Conservation (phyloP, 2,329 filamentous ascomycete species). For the Claviceps maximensis region DNA sequence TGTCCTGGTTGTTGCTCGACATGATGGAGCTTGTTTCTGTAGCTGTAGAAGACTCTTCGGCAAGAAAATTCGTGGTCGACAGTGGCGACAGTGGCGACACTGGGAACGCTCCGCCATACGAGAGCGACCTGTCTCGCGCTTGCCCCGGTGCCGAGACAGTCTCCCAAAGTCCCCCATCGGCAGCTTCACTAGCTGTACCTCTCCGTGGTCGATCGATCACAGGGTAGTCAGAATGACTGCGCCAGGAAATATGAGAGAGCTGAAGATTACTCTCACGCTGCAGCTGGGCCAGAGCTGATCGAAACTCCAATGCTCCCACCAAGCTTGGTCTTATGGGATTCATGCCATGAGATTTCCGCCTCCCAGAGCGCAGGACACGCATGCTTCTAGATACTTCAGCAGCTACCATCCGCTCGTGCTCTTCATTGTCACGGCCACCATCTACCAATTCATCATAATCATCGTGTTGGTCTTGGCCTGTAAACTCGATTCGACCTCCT, state of each 20-base stretch:
- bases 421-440: constrained; percentile 29
- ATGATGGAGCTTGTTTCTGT: not conserved
- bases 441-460: constrained; percentile 30
- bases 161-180: constrained; percentile 9
- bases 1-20: not conserved
- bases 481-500: constrained; percentile 34
- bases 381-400: constrained; percentile 88
- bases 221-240: constrained; percentile 34
- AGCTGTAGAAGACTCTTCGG: not conserved
- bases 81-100: not conserved
- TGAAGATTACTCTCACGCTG: constrained; percentile 69
- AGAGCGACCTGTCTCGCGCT: constrained; percentile 10
- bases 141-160: constrained; percentile 2
- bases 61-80: not conserved
- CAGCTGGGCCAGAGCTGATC: constrained; percentile 77
- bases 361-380: constrained; percentile 58
- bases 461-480: constrained; percentile 18
- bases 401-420: constrained; percentile 50
- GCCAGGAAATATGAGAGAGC: constrained; percentile 52
- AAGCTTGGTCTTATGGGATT: constrained; percentile 86
- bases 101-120: constrained; percentile 4
- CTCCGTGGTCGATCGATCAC: constrained; percentile 13
- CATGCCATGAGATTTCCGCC: constrained; percentile 52
- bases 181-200: constrained; percentile 15
- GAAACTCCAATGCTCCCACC: constrained; percentile 85